Percentiles rank a stretch among this genome's conserved stretches.
Conservation (phyloP, 306 rosid species). For the Prunus armeniaca region DNA sequence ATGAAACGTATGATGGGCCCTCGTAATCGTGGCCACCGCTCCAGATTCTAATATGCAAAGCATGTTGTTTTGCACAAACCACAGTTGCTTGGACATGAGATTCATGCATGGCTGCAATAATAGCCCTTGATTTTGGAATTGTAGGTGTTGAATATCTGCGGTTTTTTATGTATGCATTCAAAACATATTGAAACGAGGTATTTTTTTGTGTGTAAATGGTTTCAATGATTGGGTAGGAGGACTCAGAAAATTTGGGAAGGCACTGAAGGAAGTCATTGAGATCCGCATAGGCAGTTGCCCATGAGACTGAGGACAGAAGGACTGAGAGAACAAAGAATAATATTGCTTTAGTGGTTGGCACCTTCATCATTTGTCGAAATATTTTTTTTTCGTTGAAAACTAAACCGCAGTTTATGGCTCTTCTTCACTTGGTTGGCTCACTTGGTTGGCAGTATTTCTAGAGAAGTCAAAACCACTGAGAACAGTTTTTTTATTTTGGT, state of each 20-base stretch:
- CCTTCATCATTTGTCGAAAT: neutral
- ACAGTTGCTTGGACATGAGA: slow-evolving; percentile 31
- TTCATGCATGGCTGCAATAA: slow-evolving; percentile 14
- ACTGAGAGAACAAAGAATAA: neutral
- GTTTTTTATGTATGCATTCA: slow-evolving; percentile 26
- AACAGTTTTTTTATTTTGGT: too few species aligned
- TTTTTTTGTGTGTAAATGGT: slow-evolving; percentile 20
- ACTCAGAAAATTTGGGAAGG: neutral
- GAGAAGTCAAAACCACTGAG: neutral
- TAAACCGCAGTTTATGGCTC: neutral
- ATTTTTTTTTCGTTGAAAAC: too few species aligned
- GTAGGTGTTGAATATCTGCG: neutral
- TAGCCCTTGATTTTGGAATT: slow-evolving; percentile 26
- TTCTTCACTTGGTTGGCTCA: neutral
- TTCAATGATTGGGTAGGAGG: slow-evolving; percentile 6
- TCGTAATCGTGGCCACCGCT: slow-evolving; percentile 45
- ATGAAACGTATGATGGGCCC: slow-evolving; percentile 26
- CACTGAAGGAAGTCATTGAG: slow-evolving; percentile 6
- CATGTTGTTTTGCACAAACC: slow-evolving; percentile 12
- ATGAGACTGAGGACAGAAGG: slow-evolving; percentile 4
- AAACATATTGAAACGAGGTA: slow-evolving; percentile 13
- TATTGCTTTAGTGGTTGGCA: neutral
- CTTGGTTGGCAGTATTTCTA: neutral
- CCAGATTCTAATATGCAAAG: slow-evolving; percentile 26
- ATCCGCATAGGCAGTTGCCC: neutral